These are phyloP conservation scores for Ustilago bromivora DNA, from an alignment of 1,284 basidiomycete genomes.

Conservation along the genomic window DNA sequence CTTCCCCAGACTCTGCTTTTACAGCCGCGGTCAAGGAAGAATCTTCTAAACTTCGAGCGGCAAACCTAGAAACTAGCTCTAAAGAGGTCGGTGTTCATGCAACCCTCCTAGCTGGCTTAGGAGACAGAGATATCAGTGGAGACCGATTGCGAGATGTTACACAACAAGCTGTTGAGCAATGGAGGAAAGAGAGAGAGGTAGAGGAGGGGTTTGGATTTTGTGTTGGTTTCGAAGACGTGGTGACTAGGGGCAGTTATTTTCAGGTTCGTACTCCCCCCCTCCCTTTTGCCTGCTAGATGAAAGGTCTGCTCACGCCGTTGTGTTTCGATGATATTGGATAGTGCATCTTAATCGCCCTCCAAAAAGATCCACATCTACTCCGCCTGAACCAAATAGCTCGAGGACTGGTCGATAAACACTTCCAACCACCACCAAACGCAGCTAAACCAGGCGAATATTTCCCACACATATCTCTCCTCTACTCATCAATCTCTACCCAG, in stretches of 20 bases:
- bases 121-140: conserved; percentile 6
- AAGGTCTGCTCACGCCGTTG: no score
- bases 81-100: conserved; percentile 31
- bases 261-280: conserved; percentile 14
- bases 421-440: conserved; percentile 17
- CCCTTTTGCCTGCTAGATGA: background rate
- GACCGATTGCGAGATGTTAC: conserved; percentile 7
- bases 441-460: conserved; percentile 23
- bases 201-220: background rate
- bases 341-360: conserved; percentile 29
- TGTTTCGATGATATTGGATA: background rate
- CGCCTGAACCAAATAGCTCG: conserved; percentile 17
- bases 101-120: conserved; percentile 34
- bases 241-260: conserved; percentile 28
- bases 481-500: conserved; percentile 16
- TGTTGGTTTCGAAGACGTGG: conserved; percentile 20
- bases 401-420: conserved; percentile 4
- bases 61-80: background rate
- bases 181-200: background rate
- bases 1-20: background rate
- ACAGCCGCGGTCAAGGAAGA: background rate
- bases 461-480: conserved; percentile 49
- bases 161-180: background rate
- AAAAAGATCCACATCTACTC: background rate
- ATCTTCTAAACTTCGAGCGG: background rate